Evolutionary conservation across 2,329 filamentous ascomycete species (phyloP).

Genomic region (Beauveria australis): DNA sequence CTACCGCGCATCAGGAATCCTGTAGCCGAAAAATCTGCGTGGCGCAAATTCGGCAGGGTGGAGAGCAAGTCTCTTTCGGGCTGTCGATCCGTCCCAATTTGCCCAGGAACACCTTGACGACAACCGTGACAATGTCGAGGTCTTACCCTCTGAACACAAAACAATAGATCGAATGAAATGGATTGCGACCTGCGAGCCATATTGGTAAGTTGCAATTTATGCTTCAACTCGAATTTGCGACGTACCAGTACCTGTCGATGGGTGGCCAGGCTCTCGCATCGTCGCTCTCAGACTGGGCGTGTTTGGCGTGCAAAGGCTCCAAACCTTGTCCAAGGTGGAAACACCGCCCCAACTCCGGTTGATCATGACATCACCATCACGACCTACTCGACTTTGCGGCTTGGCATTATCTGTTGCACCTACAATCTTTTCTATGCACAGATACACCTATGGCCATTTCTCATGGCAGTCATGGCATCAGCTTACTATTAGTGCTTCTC

Average conservation of each 20-base stretch:
- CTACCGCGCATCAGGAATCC: background rate
- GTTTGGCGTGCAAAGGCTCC: background rate
- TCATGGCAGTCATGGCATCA: too few species aligned
- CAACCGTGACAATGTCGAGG: background rate
- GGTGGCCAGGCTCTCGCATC: background rate
- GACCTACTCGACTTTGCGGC: background rate
- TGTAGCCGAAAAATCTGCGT: background rate
- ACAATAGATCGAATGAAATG: background rate
- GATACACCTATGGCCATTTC: too few species aligned
- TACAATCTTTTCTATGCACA: too few species aligned
- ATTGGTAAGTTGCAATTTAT: background rate
- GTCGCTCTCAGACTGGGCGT: background rate
- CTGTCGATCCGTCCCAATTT: background rate
- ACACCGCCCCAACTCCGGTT: background rate
- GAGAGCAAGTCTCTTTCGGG: background rate
- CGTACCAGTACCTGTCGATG: background rate
- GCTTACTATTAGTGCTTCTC: too few species aligned
- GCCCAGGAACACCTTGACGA: background rate
- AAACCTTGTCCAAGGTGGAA: constrained; percentile 6
- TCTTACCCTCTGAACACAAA: background rate
- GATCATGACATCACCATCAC: constrained; percentile 11
- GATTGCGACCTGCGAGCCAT: background rate
- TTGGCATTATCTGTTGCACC: too few species aligned
- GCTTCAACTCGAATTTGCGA: background rate
- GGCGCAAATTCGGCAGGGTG: background rate